These are phyloP conservation scores for Suillus decipiens DNA, from an alignment of 768 basidiomycete species.

Conservation along the genomic window DNA sequence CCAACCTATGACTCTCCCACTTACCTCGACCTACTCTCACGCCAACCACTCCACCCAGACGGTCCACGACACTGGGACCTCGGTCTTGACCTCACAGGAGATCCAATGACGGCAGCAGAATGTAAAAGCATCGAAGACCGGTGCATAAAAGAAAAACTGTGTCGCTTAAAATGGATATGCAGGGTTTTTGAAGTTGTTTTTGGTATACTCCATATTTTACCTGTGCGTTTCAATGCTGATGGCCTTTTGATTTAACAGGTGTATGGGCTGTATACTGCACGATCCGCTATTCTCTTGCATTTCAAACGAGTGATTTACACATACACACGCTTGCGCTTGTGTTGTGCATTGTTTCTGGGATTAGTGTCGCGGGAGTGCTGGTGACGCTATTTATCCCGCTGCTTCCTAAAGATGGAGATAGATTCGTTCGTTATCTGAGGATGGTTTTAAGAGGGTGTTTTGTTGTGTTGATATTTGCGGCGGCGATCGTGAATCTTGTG, in stretches of 20 bases:
- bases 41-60: constrained; percentile 47
- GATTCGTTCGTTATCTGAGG: constrained; percentile 12
- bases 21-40: constrained; percentile 39
- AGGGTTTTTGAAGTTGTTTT: constrained; percentile 35
- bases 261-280: constrained; percentile 64
- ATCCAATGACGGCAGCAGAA: constrained; percentile 34
- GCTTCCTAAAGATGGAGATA: constrained; percentile 30
- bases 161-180: constrained; percentile 33
- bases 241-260: constrained; percentile 33
- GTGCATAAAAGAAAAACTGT: constrained; percentile 33
- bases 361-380: constrained; percentile 28
- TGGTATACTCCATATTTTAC: constrained; percentile 30
- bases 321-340: constrained; percentile 33
- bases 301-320: constrained; percentile 42
- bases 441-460: constrained; percentile 42
- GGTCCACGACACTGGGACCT: constrained; percentile 33
- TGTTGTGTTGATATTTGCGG: constrained; percentile 49
- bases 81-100: constrained; percentile 31
- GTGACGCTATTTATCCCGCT: constrained; percentile 43
- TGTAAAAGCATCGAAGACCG: constrained; percentile 31
- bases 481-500: constrained; percentile 56
- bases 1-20: constrained; percentile 25
- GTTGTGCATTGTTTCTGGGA: constrained; percentile 24
- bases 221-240: background rate
- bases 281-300: constrained; percentile 67